These are phyloP conservation scores for Cadophora gregata DNA, from an alignment of 2,329 filamentous ascomycete genomes.

Conservation along the genomic window DNA sequence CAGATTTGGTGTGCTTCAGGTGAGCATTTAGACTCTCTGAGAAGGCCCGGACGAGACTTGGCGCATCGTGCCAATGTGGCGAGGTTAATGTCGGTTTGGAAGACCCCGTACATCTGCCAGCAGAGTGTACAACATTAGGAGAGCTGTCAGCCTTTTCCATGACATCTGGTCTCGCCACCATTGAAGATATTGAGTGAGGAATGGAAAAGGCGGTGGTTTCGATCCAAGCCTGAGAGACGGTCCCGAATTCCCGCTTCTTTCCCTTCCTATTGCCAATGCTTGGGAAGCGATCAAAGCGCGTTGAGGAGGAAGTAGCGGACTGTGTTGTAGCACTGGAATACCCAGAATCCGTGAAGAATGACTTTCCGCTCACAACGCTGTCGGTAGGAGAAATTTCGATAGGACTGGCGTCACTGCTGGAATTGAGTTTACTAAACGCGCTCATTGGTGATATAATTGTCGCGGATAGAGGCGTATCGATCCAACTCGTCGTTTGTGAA, in stretches of 20 bases:
- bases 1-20: slow-evolving; percentile 34
- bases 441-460: slow-evolving; percentile 33
- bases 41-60: slow-evolving; percentile 34
- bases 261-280: slow-evolving; percentile 27
- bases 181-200: slow-evolving; percentile 2
- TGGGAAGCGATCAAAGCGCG: slow-evolving; percentile 26
- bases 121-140: slow-evolving; percentile 25
- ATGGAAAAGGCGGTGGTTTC: slow-evolving; percentile 13
- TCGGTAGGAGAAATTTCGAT: slow-evolving; percentile 35
- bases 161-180: neutral
- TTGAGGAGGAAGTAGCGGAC: slow-evolving; percentile 22
- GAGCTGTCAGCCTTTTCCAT: neutral
- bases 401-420: slow-evolving; percentile 4
- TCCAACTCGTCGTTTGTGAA: slow-evolving; percentile 17
- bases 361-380: slow-evolving; percentile 32
- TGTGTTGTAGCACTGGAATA: slow-evolving; percentile 36
- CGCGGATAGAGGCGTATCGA: slow-evolving; percentile 20
- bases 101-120: slow-evolving; percentile 30
- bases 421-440: slow-evolving; percentile 22
- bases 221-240: slow-evolving; percentile 24
- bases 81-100: slow-evolving; percentile 26
- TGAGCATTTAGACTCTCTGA: slow-evolving; percentile 38
- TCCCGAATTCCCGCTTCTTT: slow-evolving; percentile 29
- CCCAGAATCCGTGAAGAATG: slow-evolving; percentile 37
- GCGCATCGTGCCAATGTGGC: slow-evolving; percentile 32